phyloP scores from a whole-genome alignment of 2,329 filamentous ascomycete species.

The Pseudofabraea citricarpa region DNA sequence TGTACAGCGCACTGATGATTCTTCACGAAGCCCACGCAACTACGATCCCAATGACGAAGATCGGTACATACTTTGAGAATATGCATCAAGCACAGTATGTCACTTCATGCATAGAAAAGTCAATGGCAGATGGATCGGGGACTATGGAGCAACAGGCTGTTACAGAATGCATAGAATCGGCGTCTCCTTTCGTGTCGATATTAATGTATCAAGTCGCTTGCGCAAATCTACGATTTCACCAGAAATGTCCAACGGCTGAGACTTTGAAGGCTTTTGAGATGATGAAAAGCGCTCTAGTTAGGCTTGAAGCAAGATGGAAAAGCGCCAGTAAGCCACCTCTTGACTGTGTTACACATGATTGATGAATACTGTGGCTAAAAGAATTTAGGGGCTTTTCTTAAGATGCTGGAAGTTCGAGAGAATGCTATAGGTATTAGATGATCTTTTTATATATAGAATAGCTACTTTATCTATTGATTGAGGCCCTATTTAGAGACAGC shows the following conservation, averaged over 20 bases:
- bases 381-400: too few species aligned
- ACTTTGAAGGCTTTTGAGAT: slow-evolving; percentile 4
- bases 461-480: too few species aligned
- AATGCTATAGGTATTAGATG: too few species aligned
- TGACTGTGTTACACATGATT: too few species aligned
- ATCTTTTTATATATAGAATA: too few species aligned
- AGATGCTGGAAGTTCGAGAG: too few species aligned
- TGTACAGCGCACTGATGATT: slow-evolving; percentile 7
- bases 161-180: slow-evolving; percentile 6
- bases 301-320: slow-evolving; percentile 12
- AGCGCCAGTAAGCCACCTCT: slow-evolving; percentile 8
- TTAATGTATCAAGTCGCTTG: slow-evolving; percentile 8
- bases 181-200: slow-evolving; percentile 10
- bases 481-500: too few species aligned
- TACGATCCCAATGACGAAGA: not conserved
- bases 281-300: slow-evolving; percentile 4
- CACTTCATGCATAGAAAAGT: not conserved
- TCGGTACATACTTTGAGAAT: slow-evolving; percentile 1
- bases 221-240: slow-evolving; percentile 6
- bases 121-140: not conserved
- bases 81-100: slow-evolving; percentile 2
- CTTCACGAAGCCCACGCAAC: slow-evolving; percentile 12
- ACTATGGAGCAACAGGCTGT: not conserved
- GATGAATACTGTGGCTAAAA: too few species aligned
- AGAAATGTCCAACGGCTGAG: slow-evolving; percentile 4